These are phyloP conservation scores for Golubevia pallescens DNA, from an alignment of 1,284 basidiomycete genomes.

Conservation along the genomic window DNA sequence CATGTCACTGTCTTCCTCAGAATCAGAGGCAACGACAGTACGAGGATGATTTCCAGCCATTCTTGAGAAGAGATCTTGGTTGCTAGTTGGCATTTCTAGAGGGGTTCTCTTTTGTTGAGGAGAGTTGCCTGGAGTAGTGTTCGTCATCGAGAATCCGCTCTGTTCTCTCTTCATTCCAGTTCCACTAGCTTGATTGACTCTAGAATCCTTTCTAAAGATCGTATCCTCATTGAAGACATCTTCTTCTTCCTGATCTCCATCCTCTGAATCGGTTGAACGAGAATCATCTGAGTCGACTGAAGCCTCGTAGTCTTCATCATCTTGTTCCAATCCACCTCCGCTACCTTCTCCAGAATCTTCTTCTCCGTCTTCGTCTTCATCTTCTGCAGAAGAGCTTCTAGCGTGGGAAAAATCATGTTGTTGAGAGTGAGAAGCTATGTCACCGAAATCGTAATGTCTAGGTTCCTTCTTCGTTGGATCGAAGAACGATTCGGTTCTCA, in stretches of 20 bases:
- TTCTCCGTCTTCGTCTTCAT: not conserved
- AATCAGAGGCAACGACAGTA: not conserved
- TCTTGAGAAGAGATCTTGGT: too few species aligned
- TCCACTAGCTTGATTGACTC: too few species aligned
- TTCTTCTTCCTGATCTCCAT: not conserved
- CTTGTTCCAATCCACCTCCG: not conserved
- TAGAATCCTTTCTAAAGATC: not conserved
- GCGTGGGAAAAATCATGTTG: not conserved
- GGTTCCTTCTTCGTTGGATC: not conserved
- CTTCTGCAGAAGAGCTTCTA: too few species aligned
- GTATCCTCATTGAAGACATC: not conserved
- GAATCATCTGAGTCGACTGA: not conserved
- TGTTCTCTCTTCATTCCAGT: not conserved
- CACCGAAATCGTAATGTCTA: not conserved
- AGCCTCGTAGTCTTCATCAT: not conserved
- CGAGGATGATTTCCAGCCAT: not conserved
- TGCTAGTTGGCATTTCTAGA: not conserved
- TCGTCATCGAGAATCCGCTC: not conserved
- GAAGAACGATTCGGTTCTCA: not conserved
- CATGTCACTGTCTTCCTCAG: not conserved
- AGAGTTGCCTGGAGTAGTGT: not conserved
- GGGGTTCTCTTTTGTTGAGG: not conserved
- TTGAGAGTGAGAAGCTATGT: not conserved
- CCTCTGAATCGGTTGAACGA: not conserved
- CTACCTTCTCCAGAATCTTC: too few species aligned